These are phyloP conservation scores for Hypoxylon trugodes DNA, from an alignment of 495 filamentous ascomycete species.

Conservation along the genomic window DNA sequence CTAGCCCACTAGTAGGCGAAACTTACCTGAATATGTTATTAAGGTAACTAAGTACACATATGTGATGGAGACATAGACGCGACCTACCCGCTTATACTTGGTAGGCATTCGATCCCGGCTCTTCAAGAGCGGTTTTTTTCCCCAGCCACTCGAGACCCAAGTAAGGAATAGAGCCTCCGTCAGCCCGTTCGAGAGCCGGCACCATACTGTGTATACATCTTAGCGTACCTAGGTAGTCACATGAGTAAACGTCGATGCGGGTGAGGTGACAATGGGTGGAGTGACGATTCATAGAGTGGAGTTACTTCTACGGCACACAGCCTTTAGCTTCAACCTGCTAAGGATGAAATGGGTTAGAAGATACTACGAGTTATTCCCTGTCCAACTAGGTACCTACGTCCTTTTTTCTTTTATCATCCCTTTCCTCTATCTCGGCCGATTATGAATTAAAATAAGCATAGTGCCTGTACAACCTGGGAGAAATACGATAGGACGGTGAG, in stretches of 20 bases:
- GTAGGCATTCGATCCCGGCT: too few species aligned
- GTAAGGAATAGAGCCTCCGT: too few species aligned
- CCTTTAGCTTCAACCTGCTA: neutral
- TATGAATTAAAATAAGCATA: neutral
- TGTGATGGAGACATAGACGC: too few species aligned
- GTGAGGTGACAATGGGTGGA: slow-evolving; percentile 18
- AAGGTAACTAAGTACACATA: too few species aligned
- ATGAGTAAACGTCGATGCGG: slow-evolving; percentile 23
- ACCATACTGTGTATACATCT: too few species aligned
- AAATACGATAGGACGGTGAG: neutral
- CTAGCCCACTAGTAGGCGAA: neutral
- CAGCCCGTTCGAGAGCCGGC: too few species aligned
- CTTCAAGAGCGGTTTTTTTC: too few species aligned
- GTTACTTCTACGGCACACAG: slow-evolving; percentile 12
- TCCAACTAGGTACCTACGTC: neutral
- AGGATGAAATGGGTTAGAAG: neutral
- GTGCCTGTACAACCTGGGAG: neutral
- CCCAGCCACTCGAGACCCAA: too few species aligned
- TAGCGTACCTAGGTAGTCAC: slow-evolving; percentile 15
- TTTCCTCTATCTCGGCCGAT: neutral
- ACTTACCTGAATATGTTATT: too few species aligned
- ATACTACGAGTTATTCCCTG: neutral
- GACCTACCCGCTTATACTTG: too few species aligned
- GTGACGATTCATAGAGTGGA: slow-evolving; percentile 1
- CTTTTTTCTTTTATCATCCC: neutral